Percentiles rank a stretch among this genome's conserved stretches.
phyloP scores from a whole-genome alignment of 768 basidiomycete species.

The Pleurotus platypus region DNA sequence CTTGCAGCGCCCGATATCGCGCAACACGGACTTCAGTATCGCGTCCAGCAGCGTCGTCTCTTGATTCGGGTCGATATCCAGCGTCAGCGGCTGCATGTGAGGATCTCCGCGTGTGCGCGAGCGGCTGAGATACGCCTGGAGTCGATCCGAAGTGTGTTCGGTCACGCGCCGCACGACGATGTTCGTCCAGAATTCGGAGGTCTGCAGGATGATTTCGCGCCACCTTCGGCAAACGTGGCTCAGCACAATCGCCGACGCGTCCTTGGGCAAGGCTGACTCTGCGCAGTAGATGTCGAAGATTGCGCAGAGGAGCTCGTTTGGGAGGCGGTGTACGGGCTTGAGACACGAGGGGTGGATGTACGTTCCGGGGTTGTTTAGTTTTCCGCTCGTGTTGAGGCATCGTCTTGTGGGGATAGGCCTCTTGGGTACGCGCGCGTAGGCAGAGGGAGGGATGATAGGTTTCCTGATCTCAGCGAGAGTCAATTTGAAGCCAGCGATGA shows the following conservation, averaged over 20 bases:
- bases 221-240: constrained; percentile 1
- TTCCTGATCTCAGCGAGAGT: not conserved
- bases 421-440: not conserved
- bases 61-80: not conserved
- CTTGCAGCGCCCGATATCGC: not conserved
- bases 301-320: not conserved
- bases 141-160: not conserved
- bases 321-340: not conserved
- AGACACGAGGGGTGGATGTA: not conserved
- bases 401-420: not conserved
- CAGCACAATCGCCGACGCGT: not conserved
- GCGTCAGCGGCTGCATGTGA: not conserved
- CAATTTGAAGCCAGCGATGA: not conserved
- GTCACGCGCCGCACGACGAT: not conserved
- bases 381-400: not conserved
- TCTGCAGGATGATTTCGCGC: not conserved
- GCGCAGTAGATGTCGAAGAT: not conserved
- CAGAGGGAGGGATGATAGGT: not conserved
- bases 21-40: not conserved
- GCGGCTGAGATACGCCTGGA: not conserved
- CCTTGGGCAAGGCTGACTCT: not conserved
- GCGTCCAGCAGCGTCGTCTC: not conserved
- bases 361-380: not conserved
- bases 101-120: not conserved
- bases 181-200: not conserved